A percentile compares a stretch with the other conserved stretches of the same genome.
phyloP scores from a whole-genome alignment of 306 rosid species.

The Senna siamea region DNA sequence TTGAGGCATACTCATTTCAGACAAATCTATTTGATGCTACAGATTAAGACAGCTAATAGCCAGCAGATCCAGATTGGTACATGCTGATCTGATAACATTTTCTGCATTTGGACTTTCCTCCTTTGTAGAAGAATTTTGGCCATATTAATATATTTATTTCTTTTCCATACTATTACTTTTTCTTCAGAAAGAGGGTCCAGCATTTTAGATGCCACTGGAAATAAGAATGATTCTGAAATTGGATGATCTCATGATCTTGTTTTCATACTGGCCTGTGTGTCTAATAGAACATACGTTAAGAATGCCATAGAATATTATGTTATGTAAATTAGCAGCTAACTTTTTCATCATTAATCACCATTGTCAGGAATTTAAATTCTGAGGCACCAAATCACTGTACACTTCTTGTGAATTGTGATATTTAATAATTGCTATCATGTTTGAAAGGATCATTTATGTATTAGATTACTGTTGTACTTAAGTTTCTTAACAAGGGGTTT shows the following conservation, averaged over 20 bases:
- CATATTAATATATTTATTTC: slow-evolving; percentile 3
- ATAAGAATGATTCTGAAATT: slow-evolving; percentile 14
- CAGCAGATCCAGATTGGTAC: not conserved
- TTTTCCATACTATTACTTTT: not conserved
- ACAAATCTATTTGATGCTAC: slow-evolving; percentile 1
- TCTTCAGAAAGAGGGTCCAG: not conserved
- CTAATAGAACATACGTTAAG: not conserved
- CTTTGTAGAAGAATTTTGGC: slow-evolving; percentile 7
- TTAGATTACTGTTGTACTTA: not conserved
- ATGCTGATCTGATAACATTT: slow-evolving; percentile 22
- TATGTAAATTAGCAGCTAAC: not conserved
- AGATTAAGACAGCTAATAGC: not conserved
- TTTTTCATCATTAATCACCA: slow-evolving; percentile 1
- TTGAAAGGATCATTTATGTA: slow-evolving; percentile 11
- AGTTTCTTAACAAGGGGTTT: not conserved
- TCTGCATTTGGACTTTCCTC: not conserved
- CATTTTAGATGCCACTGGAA: not conserved
- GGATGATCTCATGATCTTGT: slow-evolving; percentile 19
- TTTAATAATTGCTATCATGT: not conserved
- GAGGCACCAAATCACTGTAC: slow-evolving; percentile 7
- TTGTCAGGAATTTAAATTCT: slow-evolving; percentile 19
- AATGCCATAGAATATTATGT: slow-evolving; percentile 8
- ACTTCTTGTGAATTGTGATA: slow-evolving; percentile 23
- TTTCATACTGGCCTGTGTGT: not conserved
- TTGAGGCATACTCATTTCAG: not conserved